Percentiles rank a stretch among this genome's conserved stretches.
phyloP scores from a whole-genome alignment of 805 yeast species.

The Candida andamanensis region DNA sequence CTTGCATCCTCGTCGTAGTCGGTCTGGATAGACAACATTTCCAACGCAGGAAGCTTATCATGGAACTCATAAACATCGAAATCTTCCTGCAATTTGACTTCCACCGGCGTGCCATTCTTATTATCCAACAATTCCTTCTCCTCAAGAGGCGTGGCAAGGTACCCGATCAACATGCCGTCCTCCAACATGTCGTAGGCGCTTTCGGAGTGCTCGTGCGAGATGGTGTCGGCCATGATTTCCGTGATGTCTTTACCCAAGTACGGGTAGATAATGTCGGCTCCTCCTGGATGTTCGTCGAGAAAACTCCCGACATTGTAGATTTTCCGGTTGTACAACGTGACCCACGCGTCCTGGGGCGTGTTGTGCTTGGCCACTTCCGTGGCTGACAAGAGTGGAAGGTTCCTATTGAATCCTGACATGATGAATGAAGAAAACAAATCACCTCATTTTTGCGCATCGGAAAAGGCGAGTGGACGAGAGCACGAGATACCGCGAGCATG shows the following conservation, averaged over 20 bases:
- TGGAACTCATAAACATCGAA: slow-evolving; percentile 38
- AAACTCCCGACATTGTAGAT: slow-evolving; percentile 79
- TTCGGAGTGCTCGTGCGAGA: slow-evolving; percentile 75
- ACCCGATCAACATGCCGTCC: slow-evolving; percentile 75
- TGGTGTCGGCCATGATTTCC: slow-evolving; percentile 66
- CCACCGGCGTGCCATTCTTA: slow-evolving; percentile 52
- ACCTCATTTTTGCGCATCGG: slow-evolving; percentile 4
- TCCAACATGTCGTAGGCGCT: slow-evolving; percentile 82
- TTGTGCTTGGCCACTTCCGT: slow-evolving; percentile 51
- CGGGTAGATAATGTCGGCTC: slow-evolving; percentile 51
- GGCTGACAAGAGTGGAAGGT: slow-evolving; percentile 58
- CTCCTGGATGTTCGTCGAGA: slow-evolving; percentile 70
- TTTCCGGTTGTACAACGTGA: slow-evolving; percentile 71
- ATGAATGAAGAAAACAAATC: slow-evolving; percentile 3
- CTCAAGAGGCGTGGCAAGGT: slow-evolving; percentile 76
- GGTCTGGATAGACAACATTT: slow-evolving; percentile 69
- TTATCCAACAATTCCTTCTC: slow-evolving; percentile 64
- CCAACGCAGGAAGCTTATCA: slow-evolving; percentile 69
- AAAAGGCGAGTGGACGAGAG: too few relatives aligned
- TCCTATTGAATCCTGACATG: slow-evolving; percentile 10
- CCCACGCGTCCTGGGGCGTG: slow-evolving; percentile 63
- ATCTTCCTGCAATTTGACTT: slow-evolving; percentile 38
- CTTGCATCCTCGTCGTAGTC: slow-evolving; percentile 66
- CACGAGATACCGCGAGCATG: too few relatives aligned
- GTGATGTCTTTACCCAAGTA: slow-evolving; percentile 64